These are phyloP conservation scores for Filosporella fistucella DNA, from an alignment of 495 filamentous ascomycete species.

Conservation along the genomic window DNA sequence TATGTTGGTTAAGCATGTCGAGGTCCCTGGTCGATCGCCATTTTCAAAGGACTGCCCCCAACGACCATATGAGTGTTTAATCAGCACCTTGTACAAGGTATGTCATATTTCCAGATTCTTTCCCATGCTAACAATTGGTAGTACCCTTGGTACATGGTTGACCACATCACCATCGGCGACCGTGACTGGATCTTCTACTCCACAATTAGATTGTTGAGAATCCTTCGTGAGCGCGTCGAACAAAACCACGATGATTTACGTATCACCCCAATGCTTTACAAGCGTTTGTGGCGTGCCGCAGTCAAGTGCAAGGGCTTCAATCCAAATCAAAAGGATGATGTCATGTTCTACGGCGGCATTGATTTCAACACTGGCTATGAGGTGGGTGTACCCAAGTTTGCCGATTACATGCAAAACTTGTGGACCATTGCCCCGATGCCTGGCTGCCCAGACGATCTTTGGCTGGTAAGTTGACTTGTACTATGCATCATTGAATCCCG, in stretches of 20 bases:
- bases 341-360: slow-evolving; percentile 26
- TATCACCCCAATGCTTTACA: slow-evolving; percentile 49
- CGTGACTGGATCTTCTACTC: slow-evolving; percentile 54
- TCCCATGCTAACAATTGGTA: slow-evolving; percentile 25
- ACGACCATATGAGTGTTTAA: slow-evolving; percentile 70
- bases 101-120: too few relatives aligned
- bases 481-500: slow-evolving; percentile 9
- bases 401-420: slow-evolving; percentile 35
- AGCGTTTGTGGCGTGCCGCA: slow-evolving; percentile 52
- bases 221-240: slow-evolving; percentile 32
- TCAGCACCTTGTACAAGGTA: slow-evolving; percentile 70
- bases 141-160: slow-evolving; percentile 65
- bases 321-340: slow-evolving; percentile 52
- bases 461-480: slow-evolving; percentile 34
- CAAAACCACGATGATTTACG: slow-evolving; percentile 29
- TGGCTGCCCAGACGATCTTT: slow-evolving; percentile 33
- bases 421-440: slow-evolving; percentile 37
- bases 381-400: slow-evolving; percentile 29
- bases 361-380: slow-evolving; percentile 19
- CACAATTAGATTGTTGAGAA: slow-evolving; percentile 40
- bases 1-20: slow-evolving; percentile 60
- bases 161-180: slow-evolving; percentile 59
- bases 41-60: slow-evolving; percentile 63
- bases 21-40: slow-evolving; percentile 61
- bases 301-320: slow-evolving; percentile 62